Base-by-base conservation (phyloP, 2,329 filamentous ascomycete genomes). In the Pseudogymnoascus sp. region DNA sequence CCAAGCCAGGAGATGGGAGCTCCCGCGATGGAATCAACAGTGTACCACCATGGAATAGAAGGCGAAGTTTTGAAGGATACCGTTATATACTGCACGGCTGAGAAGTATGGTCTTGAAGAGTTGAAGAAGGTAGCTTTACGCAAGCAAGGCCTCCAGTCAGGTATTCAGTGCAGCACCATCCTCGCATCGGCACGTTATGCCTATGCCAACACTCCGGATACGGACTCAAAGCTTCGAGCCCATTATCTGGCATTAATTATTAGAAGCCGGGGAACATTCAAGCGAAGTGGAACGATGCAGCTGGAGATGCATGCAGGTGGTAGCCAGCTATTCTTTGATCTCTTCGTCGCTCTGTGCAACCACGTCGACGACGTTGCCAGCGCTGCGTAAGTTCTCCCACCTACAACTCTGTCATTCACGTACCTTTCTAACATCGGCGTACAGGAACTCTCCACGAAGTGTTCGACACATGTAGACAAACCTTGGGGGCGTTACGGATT, bases 241-340 rank as follows among this genome's bases (percentile, higher is more conserved):
- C 92, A 96, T 76, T 97, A 96, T 70, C 86, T 96, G 38, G 91
- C 93, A 17, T 85, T 96, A 72, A 96, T 96, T 76, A 96, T 96
- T 73, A 87, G 92, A 68, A 91, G 88, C 70, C 85, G 93, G 68
- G 84, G 85, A 72, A 96, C 91, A 1, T 96, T 97, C 78, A 96
- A 96, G 81, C 83, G 91, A 63, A 96, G 91, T 76, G 91, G 92
- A 62, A 96, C 92, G 3, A 96, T 96, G 92, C 93, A 96, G 77
- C 85, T 90, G 69, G 92, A 96, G 78, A 96, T 97, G 92, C 89
- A 89, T 75, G 85, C 86, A 66, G 93, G 93, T 29, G 91, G 91
- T 62, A 89, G 81, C 0, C 83, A 89, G 72, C 80, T 96, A 64
- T 96, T 96, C 79, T 97, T 96, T 73, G 93, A 96, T 73, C 80